A percentile compares a stretch with the other conserved stretches of the same genome.
These are phyloP conservation scores for Botrytis porri DNA, from an alignment of 2,329 filamentous ascomycete genomes.

Conservation along the genomic window DNA sequence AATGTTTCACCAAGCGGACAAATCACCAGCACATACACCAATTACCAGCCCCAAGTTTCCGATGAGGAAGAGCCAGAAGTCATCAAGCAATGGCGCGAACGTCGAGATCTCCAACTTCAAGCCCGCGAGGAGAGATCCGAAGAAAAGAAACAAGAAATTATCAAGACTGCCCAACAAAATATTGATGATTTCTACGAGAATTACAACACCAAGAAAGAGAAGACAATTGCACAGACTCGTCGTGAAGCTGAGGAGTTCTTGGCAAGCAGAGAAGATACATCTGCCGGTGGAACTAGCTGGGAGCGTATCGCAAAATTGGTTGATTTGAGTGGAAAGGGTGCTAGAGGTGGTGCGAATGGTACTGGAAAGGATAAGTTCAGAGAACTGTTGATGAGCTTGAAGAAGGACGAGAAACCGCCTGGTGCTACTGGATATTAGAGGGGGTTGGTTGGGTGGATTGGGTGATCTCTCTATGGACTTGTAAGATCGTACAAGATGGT, in stretches of 20 bases:
- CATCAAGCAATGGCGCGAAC: slow-evolving; percentile 87
- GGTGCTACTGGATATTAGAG: slow-evolving; percentile 60
- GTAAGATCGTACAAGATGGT: slow-evolving; percentile 35
- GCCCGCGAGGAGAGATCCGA: slow-evolving; percentile 83
- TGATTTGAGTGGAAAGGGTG: slow-evolving; percentile 92
- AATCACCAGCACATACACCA: slow-evolving; percentile 64
- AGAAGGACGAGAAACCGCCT: slow-evolving; percentile 87
- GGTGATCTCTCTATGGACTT: slow-evolving; percentile 26
- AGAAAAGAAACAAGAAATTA: slow-evolving; percentile 76
- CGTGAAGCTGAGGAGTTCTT: slow-evolving; percentile 94
- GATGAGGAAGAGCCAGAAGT: slow-evolving; percentile 86
- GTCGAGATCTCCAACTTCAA: slow-evolving; percentile 75
- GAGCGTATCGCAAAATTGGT: slow-evolving; percentile 96
- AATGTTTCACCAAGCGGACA: slow-evolving; percentile 71
- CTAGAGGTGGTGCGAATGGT: slow-evolving; percentile 79
- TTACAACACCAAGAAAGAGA: slow-evolving; percentile 98
- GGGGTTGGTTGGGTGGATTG: not conserved
- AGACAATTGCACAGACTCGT: slow-evolving; percentile 80
- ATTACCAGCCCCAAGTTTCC: slow-evolving; percentile 39
- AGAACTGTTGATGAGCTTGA: slow-evolving; percentile 79
- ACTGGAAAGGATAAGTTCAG: slow-evolving; percentile 96
- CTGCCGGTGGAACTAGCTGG: slow-evolving; percentile 94
- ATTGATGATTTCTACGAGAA: slow-evolving; percentile 99
- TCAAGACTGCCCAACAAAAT: slow-evolving; percentile 86
- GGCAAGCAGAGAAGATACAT: slow-evolving; percentile 83